These are phyloP conservation scores for Calonectria hawksworthii DNA, from an alignment of 2,329 filamentous ascomycete species.

Conservation along the genomic window DNA sequence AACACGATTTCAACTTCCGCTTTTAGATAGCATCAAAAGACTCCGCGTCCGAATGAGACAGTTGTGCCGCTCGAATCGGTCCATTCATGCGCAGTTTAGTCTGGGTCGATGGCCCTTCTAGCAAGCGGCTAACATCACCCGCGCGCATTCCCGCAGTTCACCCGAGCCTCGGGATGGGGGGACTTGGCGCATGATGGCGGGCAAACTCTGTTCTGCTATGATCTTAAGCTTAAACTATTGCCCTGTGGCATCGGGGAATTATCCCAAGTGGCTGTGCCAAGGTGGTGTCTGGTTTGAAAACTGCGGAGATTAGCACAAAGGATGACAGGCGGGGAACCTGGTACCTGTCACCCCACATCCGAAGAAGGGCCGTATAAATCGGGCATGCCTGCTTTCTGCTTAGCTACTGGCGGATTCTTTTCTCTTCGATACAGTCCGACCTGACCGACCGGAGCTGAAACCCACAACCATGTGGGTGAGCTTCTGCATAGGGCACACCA, in stretches of 20 bases:
- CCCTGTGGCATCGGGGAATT: neutral
- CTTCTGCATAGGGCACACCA: neutral
- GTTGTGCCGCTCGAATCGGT: neutral
- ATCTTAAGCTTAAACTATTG: constrained; percentile 5
- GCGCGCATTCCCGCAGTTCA: neutral
- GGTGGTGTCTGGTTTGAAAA: neutral
- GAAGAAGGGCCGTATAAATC: constrained; percentile 1
- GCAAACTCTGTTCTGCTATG: neutral
- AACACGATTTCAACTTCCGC: neutral
- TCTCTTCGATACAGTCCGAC: neutral
- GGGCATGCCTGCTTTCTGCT: neutral
- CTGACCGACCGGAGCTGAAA: neutral
- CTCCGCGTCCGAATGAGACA: neutral
- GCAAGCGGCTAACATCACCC: neutral
- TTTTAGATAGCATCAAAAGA: neutral
- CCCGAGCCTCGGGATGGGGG: neutral
- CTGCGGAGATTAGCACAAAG: neutral
- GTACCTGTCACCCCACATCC: neutral
- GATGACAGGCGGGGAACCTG: constrained; percentile 8
- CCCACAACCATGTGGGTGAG: too few species aligned
- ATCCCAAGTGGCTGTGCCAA: neutral
- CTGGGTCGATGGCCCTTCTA: neutral
- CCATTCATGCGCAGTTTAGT: neutral
- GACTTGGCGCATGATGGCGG: neutral
- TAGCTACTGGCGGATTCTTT: neutral